Percentiles rank a stretch among this genome's conserved stretches.
phyloP scores from a whole-genome alignment of 1,284 basidiomycete species.

The Cryptococcus hybrid region DNA sequence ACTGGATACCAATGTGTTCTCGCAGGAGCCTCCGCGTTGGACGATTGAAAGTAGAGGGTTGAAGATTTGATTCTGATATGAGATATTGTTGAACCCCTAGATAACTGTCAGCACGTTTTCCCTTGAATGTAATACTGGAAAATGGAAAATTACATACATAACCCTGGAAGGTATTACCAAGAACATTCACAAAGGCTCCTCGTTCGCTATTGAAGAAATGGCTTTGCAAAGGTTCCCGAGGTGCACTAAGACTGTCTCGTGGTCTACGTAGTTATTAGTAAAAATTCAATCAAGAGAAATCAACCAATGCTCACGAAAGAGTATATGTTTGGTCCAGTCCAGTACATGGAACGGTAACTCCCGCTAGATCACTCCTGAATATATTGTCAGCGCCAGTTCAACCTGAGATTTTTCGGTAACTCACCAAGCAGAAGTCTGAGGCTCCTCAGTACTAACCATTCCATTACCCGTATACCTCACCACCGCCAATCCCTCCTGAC shows the following conservation, averaged over 20 bases:
- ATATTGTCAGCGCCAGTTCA: not conserved
- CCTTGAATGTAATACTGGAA: not conserved
- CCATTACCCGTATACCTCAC: slow-evolving; percentile 6
- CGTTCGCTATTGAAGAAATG: slow-evolving; percentile 21
- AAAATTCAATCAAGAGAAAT: not conserved
- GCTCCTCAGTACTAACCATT: not conserved
- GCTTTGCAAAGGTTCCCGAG: slow-evolving; percentile 4
- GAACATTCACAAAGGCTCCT: slow-evolving; percentile 18
- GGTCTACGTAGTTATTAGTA: slow-evolving; percentile 21
- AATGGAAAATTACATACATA: slow-evolving; percentile 14
- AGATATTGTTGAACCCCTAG: slow-evolving; percentile 33
- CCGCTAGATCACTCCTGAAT: slow-evolving; percentile 11
- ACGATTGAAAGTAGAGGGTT: slow-evolving; percentile 28
- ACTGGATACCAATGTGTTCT: slow-evolving; percentile 20
- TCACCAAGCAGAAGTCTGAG: slow-evolving; percentile 7
- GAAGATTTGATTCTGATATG: slow-evolving; percentile 34
- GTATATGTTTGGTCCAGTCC: slow-evolving; percentile 24
- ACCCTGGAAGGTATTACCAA: slow-evolving; percentile 19
- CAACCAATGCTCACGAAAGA: slow-evolving; percentile 10
- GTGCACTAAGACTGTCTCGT: slow-evolving; percentile 22
- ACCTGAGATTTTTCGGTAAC: not conserved
- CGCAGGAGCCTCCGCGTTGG: slow-evolving; percentile 19
- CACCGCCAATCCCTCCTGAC: slow-evolving; percentile 4
- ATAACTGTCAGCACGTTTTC: not conserved
- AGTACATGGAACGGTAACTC: slow-evolving; percentile 1